Conservation (phyloP, 164 flowering plant genomes). For the Chloranthus sessilifolius region DNA sequence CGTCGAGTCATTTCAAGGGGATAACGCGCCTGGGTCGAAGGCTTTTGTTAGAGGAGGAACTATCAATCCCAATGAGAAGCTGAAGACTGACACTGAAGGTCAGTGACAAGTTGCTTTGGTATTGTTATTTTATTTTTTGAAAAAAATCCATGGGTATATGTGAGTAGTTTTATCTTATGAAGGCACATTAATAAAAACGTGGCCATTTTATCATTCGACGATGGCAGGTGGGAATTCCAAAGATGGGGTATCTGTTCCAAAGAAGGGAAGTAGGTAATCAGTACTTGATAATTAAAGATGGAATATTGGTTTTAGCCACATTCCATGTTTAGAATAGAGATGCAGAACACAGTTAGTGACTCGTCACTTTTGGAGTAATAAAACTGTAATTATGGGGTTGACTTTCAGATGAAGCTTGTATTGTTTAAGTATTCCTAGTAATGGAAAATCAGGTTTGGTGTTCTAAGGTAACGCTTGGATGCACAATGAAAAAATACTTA, state of each 20-base stretch:
- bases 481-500: too few species aligned
- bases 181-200: slow-evolving; percentile 80
- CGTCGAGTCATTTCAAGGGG: slow-evolving; percentile 92
- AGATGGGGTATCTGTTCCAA: slow-evolving; percentile 97
- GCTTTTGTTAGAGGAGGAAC: slow-evolving; percentile 94
- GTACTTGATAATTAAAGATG: slow-evolving; percentile 60
- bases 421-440: too few species aligned
- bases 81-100: slow-evolving; percentile 78
- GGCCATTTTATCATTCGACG: slow-evolving; percentile 96
- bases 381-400: too few species aligned
- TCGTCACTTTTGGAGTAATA: too few species aligned
- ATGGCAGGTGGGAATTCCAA: slow-evolving; percentile 99
- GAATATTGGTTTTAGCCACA: slow-evolving; percentile 22
- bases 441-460: too few species aligned
- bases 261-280: slow-evolving; percentile 99
- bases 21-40: slow-evolving; percentile 72
- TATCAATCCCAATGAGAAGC: slow-evolving; percentile 77
- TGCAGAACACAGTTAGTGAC: too few species aligned
- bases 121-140: background rate
- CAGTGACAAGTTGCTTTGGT: slow-evolving; percentile 19
- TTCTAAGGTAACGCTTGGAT: too few species aligned
- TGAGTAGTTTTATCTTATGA: slow-evolving; percentile 39
- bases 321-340: too few species aligned
- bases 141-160: slow-evolving; percentile 45
- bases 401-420: too few species aligned